These are phyloP conservation scores for Solanum ossicruentum DNA, from an alignment of 257 asterid genomes.

Conservation along the genomic window DNA sequence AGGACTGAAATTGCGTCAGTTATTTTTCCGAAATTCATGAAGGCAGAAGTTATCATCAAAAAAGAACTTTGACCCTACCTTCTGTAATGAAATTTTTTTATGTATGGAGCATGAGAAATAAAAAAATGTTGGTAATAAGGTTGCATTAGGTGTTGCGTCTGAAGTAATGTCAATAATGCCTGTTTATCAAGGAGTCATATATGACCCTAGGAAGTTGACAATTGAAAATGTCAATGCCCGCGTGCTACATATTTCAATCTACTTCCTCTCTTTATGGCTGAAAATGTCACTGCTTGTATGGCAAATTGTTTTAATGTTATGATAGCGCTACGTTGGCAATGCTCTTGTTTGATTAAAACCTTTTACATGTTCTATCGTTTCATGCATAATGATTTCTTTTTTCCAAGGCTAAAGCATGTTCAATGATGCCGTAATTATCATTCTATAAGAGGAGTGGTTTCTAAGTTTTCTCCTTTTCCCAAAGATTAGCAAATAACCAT, in stretches of 20 bases:
- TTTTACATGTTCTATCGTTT: not conserved
- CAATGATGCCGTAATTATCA: not conserved
- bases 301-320: conserved; percentile 16
- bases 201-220: conserved; percentile 81
- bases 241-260: conserved; percentile 31
- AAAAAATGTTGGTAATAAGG: conserved; percentile 65
- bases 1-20: no score
- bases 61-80: no score
- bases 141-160: conserved; percentile 67
- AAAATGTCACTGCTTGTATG: conserved; percentile 54
- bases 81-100: conserved; percentile 21
- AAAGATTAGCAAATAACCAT: not conserved
- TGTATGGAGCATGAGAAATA: conserved; percentile 78
- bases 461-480: not conserved
- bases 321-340: not conserved
- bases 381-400: not conserved
- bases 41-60: no score
- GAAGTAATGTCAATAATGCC: conserved; percentile 72
- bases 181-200: conserved; percentile 88
- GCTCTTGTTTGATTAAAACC: not conserved
- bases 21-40: no score
- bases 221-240: conserved; percentile 63
- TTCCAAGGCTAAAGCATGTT: not conserved
- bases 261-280: conserved; percentile 10
- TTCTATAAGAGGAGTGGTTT: not conserved